Evolutionary conservation across 2,329 filamentous ascomycete species (phyloP).

Genomic region (Aureobasidium namibiae): DNA sequence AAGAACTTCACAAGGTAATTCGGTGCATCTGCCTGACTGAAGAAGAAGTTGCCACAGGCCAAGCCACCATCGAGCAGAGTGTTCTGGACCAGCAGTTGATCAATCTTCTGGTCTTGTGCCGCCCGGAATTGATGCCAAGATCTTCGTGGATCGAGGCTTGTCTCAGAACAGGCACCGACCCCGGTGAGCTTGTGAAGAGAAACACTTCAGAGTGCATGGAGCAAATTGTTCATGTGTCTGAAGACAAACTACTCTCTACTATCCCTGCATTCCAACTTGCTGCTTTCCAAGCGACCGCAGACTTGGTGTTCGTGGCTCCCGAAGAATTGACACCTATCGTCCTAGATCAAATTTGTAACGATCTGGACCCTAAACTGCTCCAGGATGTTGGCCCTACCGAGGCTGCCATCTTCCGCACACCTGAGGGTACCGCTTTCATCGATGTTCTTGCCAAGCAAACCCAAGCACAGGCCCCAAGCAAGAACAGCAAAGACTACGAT

Average conservation of each 20-base stretch:
- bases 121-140: constrained; percentile 66
- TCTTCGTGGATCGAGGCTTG: constrained; percentile 86
- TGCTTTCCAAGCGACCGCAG: constrained; percentile 76
- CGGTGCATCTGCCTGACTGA: constrained; percentile 55
- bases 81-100: constrained; percentile 63
- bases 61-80: constrained; percentile 37
- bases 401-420: constrained; percentile 84
- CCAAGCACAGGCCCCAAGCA: constrained; percentile 62
- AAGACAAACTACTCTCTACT: constrained; percentile 22
- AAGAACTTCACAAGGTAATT: constrained; percentile 53
- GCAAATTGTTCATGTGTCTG: constrained; percentile 51
- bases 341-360: constrained; percentile 62
- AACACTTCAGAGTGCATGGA: constrained; percentile 57
- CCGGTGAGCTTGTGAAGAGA: constrained; percentile 63
- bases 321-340: constrained; percentile 69
- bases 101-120: constrained; percentile 67
- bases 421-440: constrained; percentile 79
- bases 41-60: constrained; percentile 41
- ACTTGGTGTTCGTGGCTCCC: constrained; percentile 88
- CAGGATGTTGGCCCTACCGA: constrained; percentile 73
- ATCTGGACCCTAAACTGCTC: constrained; percentile 64
- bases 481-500: constrained; percentile 91
- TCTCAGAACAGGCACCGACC: constrained; percentile 71
- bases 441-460: constrained; percentile 84
- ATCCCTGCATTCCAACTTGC: constrained; percentile 53